phyloP scores from a whole-genome alignment of 2,329 filamentous ascomycete species.

The Setomelanomma holmii region DNA sequence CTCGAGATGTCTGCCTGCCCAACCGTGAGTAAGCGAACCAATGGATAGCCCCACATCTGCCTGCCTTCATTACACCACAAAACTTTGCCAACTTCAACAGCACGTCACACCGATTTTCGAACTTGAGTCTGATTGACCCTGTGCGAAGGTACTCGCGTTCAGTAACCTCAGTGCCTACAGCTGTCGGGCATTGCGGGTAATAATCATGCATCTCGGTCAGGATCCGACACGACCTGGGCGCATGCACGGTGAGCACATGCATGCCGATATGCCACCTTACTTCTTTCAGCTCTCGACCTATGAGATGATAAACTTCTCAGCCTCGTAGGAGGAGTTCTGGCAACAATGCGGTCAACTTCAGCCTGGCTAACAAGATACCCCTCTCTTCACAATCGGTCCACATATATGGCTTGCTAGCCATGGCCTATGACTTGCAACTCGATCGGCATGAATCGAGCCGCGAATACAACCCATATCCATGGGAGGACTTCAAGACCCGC shows the following conservation, averaged over 20 bases:
- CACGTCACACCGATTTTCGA: too few relatives aligned
- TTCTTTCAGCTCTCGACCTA: neutral
- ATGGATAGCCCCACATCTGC: neutral
- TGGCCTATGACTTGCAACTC: neutral
- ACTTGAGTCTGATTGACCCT: too few relatives aligned
- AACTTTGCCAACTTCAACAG: too few relatives aligned
- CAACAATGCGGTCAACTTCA: neutral
- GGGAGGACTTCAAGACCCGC: constrained; percentile 11
- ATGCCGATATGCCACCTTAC: neutral
- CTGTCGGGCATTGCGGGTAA: too few relatives aligned
- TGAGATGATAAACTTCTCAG: neutral
- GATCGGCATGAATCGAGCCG: neutral
- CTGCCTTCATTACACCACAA: neutral
- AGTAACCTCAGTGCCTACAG: neutral
- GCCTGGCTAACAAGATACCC: neutral
- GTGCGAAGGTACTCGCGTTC: too few relatives aligned
- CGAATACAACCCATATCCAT: constrained; percentile 11
- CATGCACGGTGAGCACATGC: neutral
- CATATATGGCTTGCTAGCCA: neutral
- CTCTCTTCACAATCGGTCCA: neutral
- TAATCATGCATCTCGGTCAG: too few relatives aligned
- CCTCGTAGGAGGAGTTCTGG: neutral
- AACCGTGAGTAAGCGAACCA: constrained; percentile 5
- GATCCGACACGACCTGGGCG: neutral
- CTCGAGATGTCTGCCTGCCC: neutral